These are phyloP conservation scores for Lipomyces oligophaga DNA, from an alignment of 805 yeast species.

Conservation along the genomic window DNA sequence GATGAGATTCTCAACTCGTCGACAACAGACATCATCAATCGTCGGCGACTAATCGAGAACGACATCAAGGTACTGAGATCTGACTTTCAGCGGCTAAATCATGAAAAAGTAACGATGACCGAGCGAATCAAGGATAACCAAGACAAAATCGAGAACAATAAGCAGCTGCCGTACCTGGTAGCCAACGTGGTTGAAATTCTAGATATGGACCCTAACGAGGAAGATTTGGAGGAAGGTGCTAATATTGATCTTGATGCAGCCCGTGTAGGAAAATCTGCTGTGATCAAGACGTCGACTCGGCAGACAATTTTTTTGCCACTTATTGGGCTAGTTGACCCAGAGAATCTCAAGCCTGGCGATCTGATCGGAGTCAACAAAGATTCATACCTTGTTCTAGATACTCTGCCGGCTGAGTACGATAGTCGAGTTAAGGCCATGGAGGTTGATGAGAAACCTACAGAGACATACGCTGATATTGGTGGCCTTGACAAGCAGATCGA, in stretches of 20 bases:
- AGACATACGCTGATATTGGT: slow-evolving; percentile 95
- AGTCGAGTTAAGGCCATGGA: slow-evolving; percentile 98
- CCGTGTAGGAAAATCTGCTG: slow-evolving; percentile 94
- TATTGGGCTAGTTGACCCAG: slow-evolving; percentile 92
- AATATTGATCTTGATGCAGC: slow-evolving; percentile 89
- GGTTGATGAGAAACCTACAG: slow-evolving; percentile 98
- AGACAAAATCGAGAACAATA: slow-evolving; percentile 92
- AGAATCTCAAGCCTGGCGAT: slow-evolving; percentile 92
- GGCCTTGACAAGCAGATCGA: slow-evolving; percentile 98
- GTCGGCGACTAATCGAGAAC: slow-evolving; percentile 84
- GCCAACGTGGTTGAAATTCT: slow-evolving; percentile 94
- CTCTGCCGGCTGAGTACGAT: slow-evolving; percentile 95
- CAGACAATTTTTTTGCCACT: slow-evolving; percentile 95
- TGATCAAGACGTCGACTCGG: slow-evolving; percentile 93
- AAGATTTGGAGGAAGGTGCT: slow-evolving; percentile 80
- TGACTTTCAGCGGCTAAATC: slow-evolving; percentile 82
- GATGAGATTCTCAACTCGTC: slow-evolving; percentile 75
- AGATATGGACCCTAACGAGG: slow-evolving; percentile 81
- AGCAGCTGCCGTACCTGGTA: slow-evolving; percentile 91
- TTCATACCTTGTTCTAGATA: slow-evolving; percentile 86
- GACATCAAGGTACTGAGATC: slow-evolving; percentile 93
- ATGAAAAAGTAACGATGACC: slow-evolving; percentile 88
- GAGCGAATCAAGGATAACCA: slow-evolving; percentile 93
- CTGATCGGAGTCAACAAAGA: slow-evolving; percentile 97
- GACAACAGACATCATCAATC: slow-evolving; percentile 75